Base-by-base conservation (phyloP, 257 asterid species). In the Scutellaria baicalensis region DNA sequence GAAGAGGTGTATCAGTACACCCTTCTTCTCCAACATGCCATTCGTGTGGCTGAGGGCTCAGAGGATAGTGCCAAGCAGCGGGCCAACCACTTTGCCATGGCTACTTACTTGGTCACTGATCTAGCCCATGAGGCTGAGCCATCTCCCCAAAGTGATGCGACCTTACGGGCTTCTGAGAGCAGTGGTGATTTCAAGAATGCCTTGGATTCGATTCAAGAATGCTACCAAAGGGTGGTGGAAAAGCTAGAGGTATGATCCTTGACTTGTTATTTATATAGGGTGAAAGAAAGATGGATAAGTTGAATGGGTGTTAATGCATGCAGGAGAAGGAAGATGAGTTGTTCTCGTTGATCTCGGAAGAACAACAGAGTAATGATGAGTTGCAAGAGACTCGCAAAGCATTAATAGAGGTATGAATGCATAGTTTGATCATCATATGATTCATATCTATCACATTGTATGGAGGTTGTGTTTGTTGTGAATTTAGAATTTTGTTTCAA, bases 341-440 rank as follows among this genome's bases (percentile, higher is more conserved):
- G 59, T n/a, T 73, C 10, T 20, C 36, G 9, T 21, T 83, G 6
- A 75, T 82, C 17, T 23, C 40, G 1, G 82, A 78, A 70, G 95
- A 83, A 75, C 84, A 84, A 16, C 39, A 42, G n/a, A 82, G 79
- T 31, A 84, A 85, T 44, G 84, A 73, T 48, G 91, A 85, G 79
- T 68, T 83, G 45, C 89, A 82, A 66, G 81, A 63, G 27, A 86
- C 88, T 23, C 92, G 90, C 6, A 80, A 70, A 59, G 84, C 35
- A 20, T 74, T 84, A 10, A 80, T 85, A 3, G 59, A 35, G 77
- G 91, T 85, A 78, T 64, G 73, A 2, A 2, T 35, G 21, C 0
- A 3, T 48, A 8, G 9, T 13, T 14, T 6, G 0, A 8, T 11
- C 11, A 8, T 42, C n/a, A 17, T 45, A n/a, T n/a, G n/a, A n/a